Conservation (phyloP, 805 yeast species). For the Metschnikowia lunata region DNA sequence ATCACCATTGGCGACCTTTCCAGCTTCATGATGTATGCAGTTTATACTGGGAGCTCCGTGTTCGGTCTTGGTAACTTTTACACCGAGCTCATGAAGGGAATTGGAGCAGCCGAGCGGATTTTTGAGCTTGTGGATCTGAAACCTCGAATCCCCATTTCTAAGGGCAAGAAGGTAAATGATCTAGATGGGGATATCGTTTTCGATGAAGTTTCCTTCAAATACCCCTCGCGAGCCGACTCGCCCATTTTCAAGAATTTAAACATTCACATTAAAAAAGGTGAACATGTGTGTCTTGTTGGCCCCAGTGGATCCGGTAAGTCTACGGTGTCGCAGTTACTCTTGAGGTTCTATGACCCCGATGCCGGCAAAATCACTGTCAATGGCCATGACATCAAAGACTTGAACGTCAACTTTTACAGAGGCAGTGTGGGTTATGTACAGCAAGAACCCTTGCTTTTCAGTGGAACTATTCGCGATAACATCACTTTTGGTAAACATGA, state of each 20-base stretch:
- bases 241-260: constrained; percentile 58
- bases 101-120: constrained; percentile 89
- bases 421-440: constrained; percentile 82
- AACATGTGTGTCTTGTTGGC: constrained; percentile 90
- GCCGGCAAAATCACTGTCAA: constrained; percentile 64
- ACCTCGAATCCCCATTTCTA: constrained; percentile 64
- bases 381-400: constrained; percentile 53
- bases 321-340: constrained; percentile 71
- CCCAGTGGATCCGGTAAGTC: constrained; percentile 98
- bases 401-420: constrained; percentile 71
- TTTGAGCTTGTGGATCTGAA: constrained; percentile 80
- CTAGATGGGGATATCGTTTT: constrained; percentile 58
- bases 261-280: constrained; percentile 67
- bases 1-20: constrained; percentile 85
- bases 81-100: constrained; percentile 93
- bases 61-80: constrained; percentile 88
- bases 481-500: constrained; percentile 67
- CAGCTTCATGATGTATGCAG: constrained; percentile 92
- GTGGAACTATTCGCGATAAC: constrained; percentile 82
- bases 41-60: constrained; percentile 88
- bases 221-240: constrained; percentile 80
- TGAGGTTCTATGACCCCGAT: constrained; percentile 79
- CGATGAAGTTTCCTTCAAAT: constrained; percentile 60
- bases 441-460: constrained; percentile 86
- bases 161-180: constrained; percentile 48